Evolutionary conservation across 1,284 basidiomycete genomes (phyloP).

Genomic region (Violaceomyces palustris): DNA sequence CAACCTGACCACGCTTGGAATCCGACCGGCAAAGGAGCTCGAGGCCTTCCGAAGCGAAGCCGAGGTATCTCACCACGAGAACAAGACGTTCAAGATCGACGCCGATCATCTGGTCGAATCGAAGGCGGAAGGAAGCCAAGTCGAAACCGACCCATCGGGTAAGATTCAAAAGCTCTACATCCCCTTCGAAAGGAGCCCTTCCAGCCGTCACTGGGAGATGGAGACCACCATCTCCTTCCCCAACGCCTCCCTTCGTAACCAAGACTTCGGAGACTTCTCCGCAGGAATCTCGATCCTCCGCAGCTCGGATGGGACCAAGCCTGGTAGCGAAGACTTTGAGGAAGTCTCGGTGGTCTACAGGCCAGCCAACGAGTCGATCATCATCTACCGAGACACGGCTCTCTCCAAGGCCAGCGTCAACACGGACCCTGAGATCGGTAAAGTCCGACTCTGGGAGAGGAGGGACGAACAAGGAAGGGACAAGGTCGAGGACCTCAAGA

Average conservation of each 20-base stretch:
- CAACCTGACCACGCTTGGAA: conserved; percentile 14
- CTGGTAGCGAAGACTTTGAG: neutral
- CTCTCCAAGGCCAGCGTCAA: conserved; percentile 5
- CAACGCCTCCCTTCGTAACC: conserved; percentile 8
- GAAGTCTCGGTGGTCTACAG: conserved; percentile 15
- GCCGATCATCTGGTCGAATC: too few relatives aligned
- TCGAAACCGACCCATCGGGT: too few relatives aligned
- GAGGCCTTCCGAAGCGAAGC: conserved; percentile 4
- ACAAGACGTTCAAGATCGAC: too few relatives aligned
- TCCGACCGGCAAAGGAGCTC: conserved; percentile 8
- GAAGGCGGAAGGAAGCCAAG: too few relatives aligned
- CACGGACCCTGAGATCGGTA: conserved; percentile 8
- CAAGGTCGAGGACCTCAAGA: conserved; percentile 1
- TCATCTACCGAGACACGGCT: conserved; percentile 12
- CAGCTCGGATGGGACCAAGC: too few relatives aligned
- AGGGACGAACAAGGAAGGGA: too few relatives aligned
- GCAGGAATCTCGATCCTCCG: conserved; percentile 16
- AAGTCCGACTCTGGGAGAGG: conserved; percentile 15
- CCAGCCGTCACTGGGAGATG: conserved; percentile 9
- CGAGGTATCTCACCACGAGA: conserved; percentile 3
- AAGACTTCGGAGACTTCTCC: conserved; percentile 3
- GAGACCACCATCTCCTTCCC: conserved; percentile 10
- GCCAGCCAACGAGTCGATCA: conserved; percentile 12
- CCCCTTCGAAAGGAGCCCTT: conserved; percentile 6
- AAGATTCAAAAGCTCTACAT: conserved; percentile 9